A percentile compares a stretch with the other conserved stretches of the same genome.
Evolutionary conservation across 352 stramenopile species (phyloP).

Genomic region (Albugo candida): DNA sequence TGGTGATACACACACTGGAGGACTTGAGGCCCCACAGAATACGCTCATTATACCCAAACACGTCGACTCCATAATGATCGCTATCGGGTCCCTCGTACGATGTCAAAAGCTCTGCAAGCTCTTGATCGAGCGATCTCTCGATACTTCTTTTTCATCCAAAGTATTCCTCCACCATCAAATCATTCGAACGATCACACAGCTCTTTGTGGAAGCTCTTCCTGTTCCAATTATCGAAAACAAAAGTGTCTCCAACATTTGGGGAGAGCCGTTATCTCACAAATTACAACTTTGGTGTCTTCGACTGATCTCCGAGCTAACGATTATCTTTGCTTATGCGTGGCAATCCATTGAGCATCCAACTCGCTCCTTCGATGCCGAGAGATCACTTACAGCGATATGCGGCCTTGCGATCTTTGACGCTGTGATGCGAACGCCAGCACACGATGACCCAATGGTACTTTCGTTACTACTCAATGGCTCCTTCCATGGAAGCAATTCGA

Average conservation of each 20-base stretch:
- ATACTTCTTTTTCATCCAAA: conserved; percentile 80
- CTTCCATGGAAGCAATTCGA: conserved; percentile 13
- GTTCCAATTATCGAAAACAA: conserved; percentile 22
- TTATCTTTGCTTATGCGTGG: conserved; percentile 72
- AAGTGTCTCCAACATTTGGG: conserved; percentile 38
- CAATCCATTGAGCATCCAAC: conserved; percentile 76
- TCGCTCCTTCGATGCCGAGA: conserved; percentile 74
- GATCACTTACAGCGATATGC: conserved; percentile 57
- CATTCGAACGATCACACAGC: conserved; percentile 62
- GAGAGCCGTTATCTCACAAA: conserved; percentile 41
- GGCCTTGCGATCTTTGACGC: conserved; percentile 65
- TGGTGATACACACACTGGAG: conserved; percentile 44
- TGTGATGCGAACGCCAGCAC: conserved; percentile 53
- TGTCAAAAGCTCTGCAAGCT: conserved; percentile 61
- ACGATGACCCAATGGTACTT: conserved; percentile 54
- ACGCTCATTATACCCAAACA: conserved; percentile 71
- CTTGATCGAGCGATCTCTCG: conserved; percentile 52
- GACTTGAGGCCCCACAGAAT: conserved; percentile 44
- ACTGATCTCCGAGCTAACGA: conserved; percentile 49
- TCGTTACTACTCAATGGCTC: conserved; percentile 54
- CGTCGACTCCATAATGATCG: conserved; percentile 50
- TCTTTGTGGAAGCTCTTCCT: conserved; percentile 70
- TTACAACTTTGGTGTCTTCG: conserved; percentile 67
- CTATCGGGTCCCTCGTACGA: conserved; percentile 59
- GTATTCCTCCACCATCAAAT: conserved; percentile 77